Conservation (phyloP, 805 yeast genomes). For the Komagataella phaffii region DNA sequence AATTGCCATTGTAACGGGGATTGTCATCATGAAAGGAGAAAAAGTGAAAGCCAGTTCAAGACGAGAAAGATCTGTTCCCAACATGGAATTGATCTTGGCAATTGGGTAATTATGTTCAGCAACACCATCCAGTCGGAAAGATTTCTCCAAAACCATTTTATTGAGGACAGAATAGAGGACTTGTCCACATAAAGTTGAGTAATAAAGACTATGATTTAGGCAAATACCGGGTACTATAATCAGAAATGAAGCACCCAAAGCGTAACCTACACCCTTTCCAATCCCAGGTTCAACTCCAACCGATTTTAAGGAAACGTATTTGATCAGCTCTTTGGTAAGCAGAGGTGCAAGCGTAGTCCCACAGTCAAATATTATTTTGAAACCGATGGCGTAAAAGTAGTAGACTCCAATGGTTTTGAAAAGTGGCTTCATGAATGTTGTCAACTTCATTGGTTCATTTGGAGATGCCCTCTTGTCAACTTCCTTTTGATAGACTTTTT, state of each 20-base stretch:
- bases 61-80: conserved; percentile 74
- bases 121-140: conserved; percentile 43
- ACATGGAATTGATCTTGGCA: conserved; percentile 61
- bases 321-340: conserved; percentile 49
- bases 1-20: conserved; percentile 52
- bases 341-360: conserved; percentile 50
- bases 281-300: conserved; percentile 24
- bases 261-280: conserved; percentile 63
- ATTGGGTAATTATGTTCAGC: conserved; percentile 49
- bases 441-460: conserved; percentile 31
- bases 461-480: conserved; percentile 25
- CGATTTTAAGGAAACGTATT: conserved; percentile 42
- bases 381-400: conserved; percentile 24
- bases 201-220: conserved; percentile 53
- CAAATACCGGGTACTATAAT: conserved; percentile 32
- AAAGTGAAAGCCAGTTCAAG: conserved; percentile 66
- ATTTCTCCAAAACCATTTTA: conserved; percentile 55
- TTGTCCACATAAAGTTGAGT: conserved; percentile 52
- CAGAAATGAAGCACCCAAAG: conserved; percentile 53
- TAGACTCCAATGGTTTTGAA: conserved; percentile 35
- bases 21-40: conserved; percentile 47
- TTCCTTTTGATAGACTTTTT: conserved; percentile 16
- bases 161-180: conserved; percentile 59
- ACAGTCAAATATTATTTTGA: conserved; percentile 31
- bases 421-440: conserved; percentile 24